phyloP scores from a whole-genome alignment of 1,284 basidiomycete genomes.

The Psilocybe mexicana region DNA sequence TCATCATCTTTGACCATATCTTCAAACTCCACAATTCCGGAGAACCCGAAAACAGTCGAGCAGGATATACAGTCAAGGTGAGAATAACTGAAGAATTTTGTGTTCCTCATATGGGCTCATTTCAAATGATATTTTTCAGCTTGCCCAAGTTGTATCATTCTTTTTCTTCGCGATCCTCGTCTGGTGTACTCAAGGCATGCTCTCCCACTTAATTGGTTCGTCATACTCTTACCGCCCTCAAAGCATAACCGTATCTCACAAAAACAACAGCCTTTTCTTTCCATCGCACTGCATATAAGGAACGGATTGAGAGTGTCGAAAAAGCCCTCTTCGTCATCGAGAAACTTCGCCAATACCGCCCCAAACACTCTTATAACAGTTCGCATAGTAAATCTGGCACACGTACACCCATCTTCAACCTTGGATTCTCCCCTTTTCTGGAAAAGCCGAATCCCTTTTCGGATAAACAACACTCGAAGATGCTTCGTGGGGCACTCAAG shows the following conservation, averaged over 20 bases:
- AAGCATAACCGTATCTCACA: not conserved
- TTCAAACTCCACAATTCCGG: conserved; percentile 52
- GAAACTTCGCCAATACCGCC: conserved; percentile 67
- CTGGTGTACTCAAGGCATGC: conserved; percentile 59
- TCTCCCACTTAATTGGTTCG: conserved; percentile 60
- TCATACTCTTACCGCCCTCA: not conserved
- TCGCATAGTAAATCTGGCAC: conserved; percentile 33
- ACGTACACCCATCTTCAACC: conserved; percentile 41
- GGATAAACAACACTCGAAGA: conserved; percentile 36
- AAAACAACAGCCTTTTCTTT: conserved; percentile 58
- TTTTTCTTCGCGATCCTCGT: conserved; percentile 69
- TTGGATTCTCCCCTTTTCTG: conserved; percentile 26
- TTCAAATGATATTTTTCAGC: conserved; percentile 25
- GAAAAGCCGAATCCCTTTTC: conserved; percentile 9
- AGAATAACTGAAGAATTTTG: conserved; percentile 6
- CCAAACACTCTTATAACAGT: conserved; percentile 40
- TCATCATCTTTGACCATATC: conserved; percentile 65
- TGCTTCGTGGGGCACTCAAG: conserved; percentile 28
- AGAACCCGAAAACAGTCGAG: conserved; percentile 46
- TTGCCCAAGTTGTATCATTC: conserved; percentile 63
- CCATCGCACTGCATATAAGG: conserved; percentile 74
- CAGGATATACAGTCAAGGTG: conserved; percentile 52
- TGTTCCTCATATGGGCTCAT: conserved; percentile 8
- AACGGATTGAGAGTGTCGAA: conserved; percentile 63
- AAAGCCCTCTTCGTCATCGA: conserved; percentile 65